phyloP scores from a whole-genome alignment of 257 asterid species.

The Nicotiana tomentosiformis region DNA sequence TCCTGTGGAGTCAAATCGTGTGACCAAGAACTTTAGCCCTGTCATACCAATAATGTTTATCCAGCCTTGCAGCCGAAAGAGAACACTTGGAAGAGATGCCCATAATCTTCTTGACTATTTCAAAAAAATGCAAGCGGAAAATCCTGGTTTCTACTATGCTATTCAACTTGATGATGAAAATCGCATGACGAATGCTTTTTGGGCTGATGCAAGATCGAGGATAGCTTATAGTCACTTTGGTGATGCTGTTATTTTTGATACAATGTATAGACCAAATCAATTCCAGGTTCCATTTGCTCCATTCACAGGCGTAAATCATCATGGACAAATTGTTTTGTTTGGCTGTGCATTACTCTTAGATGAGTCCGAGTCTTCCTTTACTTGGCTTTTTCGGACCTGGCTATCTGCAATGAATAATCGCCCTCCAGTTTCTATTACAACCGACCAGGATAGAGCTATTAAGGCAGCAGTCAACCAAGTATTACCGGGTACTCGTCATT shows the following conservation, averaged over 20 bases:
- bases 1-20: conserved; percentile 38
- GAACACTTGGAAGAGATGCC: conserved; percentile 68
- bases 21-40: conserved; percentile 31
- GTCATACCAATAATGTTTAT: conserved; percentile 40
- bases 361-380: conserved; percentile 70
- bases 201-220: conserved; percentile 91
- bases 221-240: conserved; percentile 62
- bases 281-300: conserved; percentile 81
- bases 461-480: conserved; percentile 62
- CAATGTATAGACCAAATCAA: conserved; percentile 79
- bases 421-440: conserved; percentile 63
- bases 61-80: conserved; percentile 51
- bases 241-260: conserved; percentile 68
- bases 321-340: conserved; percentile 65
- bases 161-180: conserved; percentile 70
- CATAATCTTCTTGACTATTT: conserved; percentile 71
- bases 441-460: conserved; percentile 85
- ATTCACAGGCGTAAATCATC: conserved; percentile 75
- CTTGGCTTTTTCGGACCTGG: conserved; percentile 73
- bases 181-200: conserved; percentile 65
- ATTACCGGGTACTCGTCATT: conserved; percentile 68
- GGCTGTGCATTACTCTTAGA: conserved; percentile 80
- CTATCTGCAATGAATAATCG: conserved; percentile 61
- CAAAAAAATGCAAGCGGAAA: conserved; percentile 71
- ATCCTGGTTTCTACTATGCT: conserved; percentile 74